Evolutionary conservation across 2,329 filamentous ascomycete species (phyloP), one percentile per base, ranked within the genome.

Genomic region (Phialophora expanda): DNA sequence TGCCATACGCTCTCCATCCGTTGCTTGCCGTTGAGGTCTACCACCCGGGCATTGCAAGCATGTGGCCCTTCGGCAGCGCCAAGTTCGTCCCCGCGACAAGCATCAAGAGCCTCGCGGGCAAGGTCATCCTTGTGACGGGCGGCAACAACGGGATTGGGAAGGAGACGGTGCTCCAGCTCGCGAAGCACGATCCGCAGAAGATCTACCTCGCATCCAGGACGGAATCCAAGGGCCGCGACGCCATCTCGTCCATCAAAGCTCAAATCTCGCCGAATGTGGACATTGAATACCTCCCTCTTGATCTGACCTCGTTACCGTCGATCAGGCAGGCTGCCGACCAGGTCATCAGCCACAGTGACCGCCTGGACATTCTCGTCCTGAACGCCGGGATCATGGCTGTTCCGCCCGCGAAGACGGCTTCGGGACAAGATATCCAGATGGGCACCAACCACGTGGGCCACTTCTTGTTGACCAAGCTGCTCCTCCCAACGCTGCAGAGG

Each of bases 271-370:
- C 67, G 26, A 75, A 70, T 8, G 72, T 76, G 24, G 77, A 80
- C 63, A 79, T 85, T 61, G 75, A 77, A 48, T 78, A 79, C 66
- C 72, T 87, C 8, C 73, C 78, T 11, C 79, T 84, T 28, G 84
- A 87, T 69, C 76, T 87, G 14, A 72, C 79, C 0, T 85, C 83
- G 0, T 80, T 86, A 50, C 72, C 76, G 17, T 84, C 82, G 22
- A 79, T 86, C 70, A 78, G 76, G 4, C 68, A 74, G 2, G 83
- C 81, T 0, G 82, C 81, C 1, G 72, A 73, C 32, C 70, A 71
- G n/a, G 82, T 85, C 66, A 72, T 73, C 8, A 66, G 76, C 24
- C 72, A 77, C 30, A 75, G 76, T 60, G 72, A 78, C 48, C 79
- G 82, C 20, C 74, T 83, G 1, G 80, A 83, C 65, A 73, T 79